A percentile compares a stretch with the other conserved stretches of the same genome.
phyloP scores from a whole-genome alignment of 2,329 filamentous ascomycete species.

The Ceratocystis papillata region DNA sequence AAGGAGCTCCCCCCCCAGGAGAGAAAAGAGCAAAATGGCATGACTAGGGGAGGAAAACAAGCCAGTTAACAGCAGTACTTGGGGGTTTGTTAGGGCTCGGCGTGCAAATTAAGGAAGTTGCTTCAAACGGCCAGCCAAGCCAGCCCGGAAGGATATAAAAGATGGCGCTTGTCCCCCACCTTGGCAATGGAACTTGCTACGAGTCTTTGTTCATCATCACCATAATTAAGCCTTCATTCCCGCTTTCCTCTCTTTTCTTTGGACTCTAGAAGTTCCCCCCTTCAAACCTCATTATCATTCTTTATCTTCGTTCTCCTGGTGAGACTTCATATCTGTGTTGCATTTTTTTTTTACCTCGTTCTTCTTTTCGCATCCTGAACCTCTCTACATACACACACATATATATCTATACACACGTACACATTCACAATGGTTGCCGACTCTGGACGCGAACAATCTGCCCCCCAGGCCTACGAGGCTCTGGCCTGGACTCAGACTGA shows the following conservation, averaged over 20 bases:
- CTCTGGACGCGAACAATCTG: conserved; percentile 17
- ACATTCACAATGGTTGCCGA: conserved; percentile 23
- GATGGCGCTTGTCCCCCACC: not conserved
- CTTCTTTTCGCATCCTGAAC: not conserved
- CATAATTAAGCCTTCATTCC: not conserved
- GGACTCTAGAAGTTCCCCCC: not conserved
- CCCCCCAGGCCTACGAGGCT: conserved; percentile 19
- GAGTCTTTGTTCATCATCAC: conserved; percentile 10
- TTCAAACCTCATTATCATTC: conserved; percentile 1
- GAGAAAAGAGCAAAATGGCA: not conserved
- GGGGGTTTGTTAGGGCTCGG: not conserved
- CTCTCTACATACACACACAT: not conserved
- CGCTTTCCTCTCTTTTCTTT: not conserved
- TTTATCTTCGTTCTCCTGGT: conserved; percentile 4
- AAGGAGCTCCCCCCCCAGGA: not conserved
- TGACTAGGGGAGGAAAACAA: not conserved
- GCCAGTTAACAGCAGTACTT: not conserved
- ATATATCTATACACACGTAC: not conserved
- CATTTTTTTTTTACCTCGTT: not conserved
- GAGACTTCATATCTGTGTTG: not conserved
- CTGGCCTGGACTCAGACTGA: not conserved
- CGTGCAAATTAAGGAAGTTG: not conserved
- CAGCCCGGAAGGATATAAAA: not conserved
- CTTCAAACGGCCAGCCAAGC: not conserved
- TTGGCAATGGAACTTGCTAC: not conserved